Evolutionary conservation across 371 early-diverging fungal species (phyloP), one percentile per base, ranked within the genome.

Genomic region (Rhizoclosmatium hyalinum): DNA sequence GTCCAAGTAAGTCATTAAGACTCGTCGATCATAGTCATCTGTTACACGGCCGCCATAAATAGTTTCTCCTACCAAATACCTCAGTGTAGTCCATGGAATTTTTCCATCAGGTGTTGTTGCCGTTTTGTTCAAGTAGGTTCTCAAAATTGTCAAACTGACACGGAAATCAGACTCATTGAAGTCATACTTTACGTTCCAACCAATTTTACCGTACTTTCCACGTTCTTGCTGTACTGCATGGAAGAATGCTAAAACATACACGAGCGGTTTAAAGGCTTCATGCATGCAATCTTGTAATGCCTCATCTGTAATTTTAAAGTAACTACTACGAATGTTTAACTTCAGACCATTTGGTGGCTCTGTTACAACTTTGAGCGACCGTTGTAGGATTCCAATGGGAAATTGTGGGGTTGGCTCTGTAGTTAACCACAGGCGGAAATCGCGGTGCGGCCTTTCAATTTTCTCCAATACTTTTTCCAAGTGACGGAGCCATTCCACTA

Each of bases 1-100:
- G 45, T 88, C 89, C 61, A 89, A 75, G 61, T 89, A 89, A 0
- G 85, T 86, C 83, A 84, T 88, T 32, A 89, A 78, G n/a, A 89
- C 83, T 2, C 88, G 72, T 3, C 90, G 80, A 71, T 89, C 90
- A 63, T 89, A 89, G 68, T 89, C 90, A 72, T 89, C 90, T 10
- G 89, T 89, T n/a, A 89, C 90, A 12, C 90, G 77, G 2, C 90
- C 90, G 32, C 90, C 90, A 74, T 89, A 89, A 43, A 88, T 89
- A 4, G 89, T 89, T 71, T 89, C 90, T 2, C 90, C 90, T 61
- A 89, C 84, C 39, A 89, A 75, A 74, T 89, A 89, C 39, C 88
- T 77, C 53, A 89, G 73, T 8, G 88, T 89, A 17, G 85, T 87
- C 90, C 90, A 89, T 39, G 90, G 90, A 54, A 89, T 83, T 65